Evolutionary conservation across 2,329 filamentous ascomycete genomes (phyloP).

Genomic region (Myriosclerotinia scirpicola): DNA sequence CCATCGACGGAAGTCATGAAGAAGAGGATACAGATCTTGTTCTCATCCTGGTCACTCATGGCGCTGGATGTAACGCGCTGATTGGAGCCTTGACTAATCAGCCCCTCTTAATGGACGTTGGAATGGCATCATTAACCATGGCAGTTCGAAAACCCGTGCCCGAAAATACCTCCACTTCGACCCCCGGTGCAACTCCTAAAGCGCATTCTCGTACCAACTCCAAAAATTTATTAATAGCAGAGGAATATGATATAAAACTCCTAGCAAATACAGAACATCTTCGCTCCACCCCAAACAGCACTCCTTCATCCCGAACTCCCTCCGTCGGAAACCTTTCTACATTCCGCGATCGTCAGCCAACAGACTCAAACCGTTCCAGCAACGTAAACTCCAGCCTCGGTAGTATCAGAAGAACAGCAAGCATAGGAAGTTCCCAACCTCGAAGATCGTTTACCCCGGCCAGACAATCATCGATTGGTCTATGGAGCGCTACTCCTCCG

Average conservation of each 20-base stretch:
- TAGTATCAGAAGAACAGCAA: conserved; percentile 40
- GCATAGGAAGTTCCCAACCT: conserved; percentile 31
- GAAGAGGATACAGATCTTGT: conserved; percentile 72
- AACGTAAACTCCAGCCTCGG: conserved; percentile 33
- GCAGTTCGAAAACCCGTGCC: conserved; percentile 59
- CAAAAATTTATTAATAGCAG: conserved; percentile 49
- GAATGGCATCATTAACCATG: conserved; percentile 88
- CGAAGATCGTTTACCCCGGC: conserved; percentile 31
- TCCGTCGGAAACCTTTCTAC: conserved; percentile 35
- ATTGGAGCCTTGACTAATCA: conserved; percentile 90
- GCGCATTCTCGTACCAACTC: conserved; percentile 44
- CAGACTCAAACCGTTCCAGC: conserved; percentile 24
- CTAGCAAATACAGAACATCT: conserved; percentile 76
- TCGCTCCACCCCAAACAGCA: conserved; percentile 45
- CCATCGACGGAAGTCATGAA: conserved; percentile 46
- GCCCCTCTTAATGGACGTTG: conserved; percentile 86
- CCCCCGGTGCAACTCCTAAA: conserved; percentile 38
- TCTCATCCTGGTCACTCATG: conserved; percentile 86
- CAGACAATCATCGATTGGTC: conserved; percentile 45
- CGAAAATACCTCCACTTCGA: conserved; percentile 29
- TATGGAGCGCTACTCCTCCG: conserved; percentile 49
- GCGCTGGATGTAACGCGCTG: conserved; percentile 92
- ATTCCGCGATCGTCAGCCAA: conserved; percentile 35
- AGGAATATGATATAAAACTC: conserved; percentile 71
- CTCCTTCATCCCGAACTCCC: conserved; percentile 42